phyloP scores from a whole-genome alignment of 1,284 basidiomycete genomes.

The Sutorius eximius region DNA sequence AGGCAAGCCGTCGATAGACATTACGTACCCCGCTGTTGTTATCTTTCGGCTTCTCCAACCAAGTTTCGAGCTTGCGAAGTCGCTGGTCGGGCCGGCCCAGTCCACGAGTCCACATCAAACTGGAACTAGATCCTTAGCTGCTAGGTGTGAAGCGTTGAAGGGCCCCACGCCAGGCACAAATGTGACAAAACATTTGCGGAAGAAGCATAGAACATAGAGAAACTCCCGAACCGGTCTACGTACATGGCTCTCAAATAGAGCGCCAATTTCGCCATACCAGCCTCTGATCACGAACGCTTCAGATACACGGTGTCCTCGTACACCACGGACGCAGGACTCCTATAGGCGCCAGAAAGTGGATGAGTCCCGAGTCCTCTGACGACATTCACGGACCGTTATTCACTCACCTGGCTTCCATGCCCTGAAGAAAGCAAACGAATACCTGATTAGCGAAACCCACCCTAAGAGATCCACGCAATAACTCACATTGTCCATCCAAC shows the following conservation, averaged over 20 bases:
- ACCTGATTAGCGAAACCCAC: not conserved
- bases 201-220: not conserved
- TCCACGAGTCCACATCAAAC: not conserved
- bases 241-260: not conserved
- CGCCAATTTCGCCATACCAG: not conserved
- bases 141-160: too few relatives aligned
- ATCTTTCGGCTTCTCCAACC: not conserved
- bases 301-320: conserved; percentile 32
- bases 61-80: not conserved
- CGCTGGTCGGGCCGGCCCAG: not conserved
- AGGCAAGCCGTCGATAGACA: too few relatives aligned
- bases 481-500: conserved; percentile 41
- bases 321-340: conserved; percentile 40
- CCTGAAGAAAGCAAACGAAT: conserved; percentile 16
- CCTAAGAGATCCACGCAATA: not conserved
- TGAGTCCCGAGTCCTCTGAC: not conserved
- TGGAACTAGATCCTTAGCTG: too few relatives aligned
- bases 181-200: not conserved
- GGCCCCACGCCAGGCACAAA: not conserved
- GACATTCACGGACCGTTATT: not conserved
- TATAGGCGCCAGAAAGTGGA: conserved; percentile 8
- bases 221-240: not conserved
- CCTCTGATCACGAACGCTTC: conserved; percentile 3
- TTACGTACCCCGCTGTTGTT: not conserved
- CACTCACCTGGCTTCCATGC: conserved; percentile 29